A percentile compares a stretch with the other conserved stretches of the same genome.
phyloP scores from a whole-genome alignment of 1,139 yeast genomes.

The Groenewaldozyma auringiensis region DNA sequence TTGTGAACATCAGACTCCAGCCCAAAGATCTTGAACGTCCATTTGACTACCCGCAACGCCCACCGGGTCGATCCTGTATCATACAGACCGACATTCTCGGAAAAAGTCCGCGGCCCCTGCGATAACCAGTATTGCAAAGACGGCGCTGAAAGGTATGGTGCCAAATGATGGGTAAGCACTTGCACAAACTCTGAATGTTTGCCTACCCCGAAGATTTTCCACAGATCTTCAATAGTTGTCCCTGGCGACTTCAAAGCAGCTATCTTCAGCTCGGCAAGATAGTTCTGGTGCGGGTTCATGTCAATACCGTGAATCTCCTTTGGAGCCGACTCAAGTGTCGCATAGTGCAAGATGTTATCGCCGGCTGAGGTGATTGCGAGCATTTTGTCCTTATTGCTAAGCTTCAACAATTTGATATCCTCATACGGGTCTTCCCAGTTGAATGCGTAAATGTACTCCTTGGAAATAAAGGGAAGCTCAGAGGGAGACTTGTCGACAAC shows the following conservation, averaged over 20 bases:
- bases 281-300: conserved; percentile 76
- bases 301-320: conserved; percentile 77
- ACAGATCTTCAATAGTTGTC: conserved; percentile 46
- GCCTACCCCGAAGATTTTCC: conserved; percentile 75
- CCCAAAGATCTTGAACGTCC: conserved; percentile 52
- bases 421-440: conserved; percentile 90
- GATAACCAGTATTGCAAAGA: conserved; percentile 76
- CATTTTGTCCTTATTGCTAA: conserved; percentile 58
- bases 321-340: conserved; percentile 63
- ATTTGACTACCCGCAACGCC: conserved; percentile 65
- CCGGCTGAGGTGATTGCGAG: conserved; percentile 84
- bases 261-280: conserved; percentile 66
- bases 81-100: conserved; percentile 47
- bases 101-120: conserved; percentile 53
- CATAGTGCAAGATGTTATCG: conserved; percentile 69
- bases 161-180: conserved; percentile 47
- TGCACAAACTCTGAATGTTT: conserved; percentile 46
- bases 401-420: conserved; percentile 58
- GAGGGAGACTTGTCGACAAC: conserved; percentile 64
- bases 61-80: conserved; percentile 83
- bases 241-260: conserved; percentile 56
- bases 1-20: conserved; percentile 44
- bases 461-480: conserved; percentile 62
- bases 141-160: conserved; percentile 68
- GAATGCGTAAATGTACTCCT: conserved; percentile 77